phyloP scores from a whole-genome alignment of 2,329 filamentous ascomycete genomes.

The Massarina eburnea region DNA sequence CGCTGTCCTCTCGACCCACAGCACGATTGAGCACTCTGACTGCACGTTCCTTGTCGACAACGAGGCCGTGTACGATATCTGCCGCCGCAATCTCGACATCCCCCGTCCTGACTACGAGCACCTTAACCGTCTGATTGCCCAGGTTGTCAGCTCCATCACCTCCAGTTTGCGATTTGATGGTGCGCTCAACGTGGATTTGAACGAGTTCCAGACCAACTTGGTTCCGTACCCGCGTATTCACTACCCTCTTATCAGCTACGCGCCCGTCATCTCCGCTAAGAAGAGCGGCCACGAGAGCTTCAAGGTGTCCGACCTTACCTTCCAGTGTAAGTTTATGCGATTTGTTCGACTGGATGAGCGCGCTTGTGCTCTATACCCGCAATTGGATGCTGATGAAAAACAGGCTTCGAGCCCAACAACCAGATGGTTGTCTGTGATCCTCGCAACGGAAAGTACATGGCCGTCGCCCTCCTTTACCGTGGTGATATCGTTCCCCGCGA shows the following conservation, averaged over 20 bases:
- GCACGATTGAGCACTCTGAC: constrained; percentile 76
- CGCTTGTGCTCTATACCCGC: constrained; percentile 1
- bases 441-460: constrained; percentile 76
- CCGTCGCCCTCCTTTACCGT: constrained; percentile 70
- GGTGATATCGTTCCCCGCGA: constrained; percentile 71
- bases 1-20: constrained; percentile 71
- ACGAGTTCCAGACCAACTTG: constrained; percentile 78
- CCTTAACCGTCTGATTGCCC: constrained; percentile 71
- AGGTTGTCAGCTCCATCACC: constrained; percentile 75
- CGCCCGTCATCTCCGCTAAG: constrained; percentile 69
- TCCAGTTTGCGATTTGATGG: constrained; percentile 72
- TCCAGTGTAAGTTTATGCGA: constrained; percentile 59
- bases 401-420: constrained; percentile 76
- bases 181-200: constrained; percentile 72
- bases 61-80: constrained; percentile 75
- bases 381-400: constrained; percentile 25
- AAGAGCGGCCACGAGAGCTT: constrained; percentile 86
- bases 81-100: constrained; percentile 70
- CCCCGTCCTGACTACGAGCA: constrained; percentile 70
- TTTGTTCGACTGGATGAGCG: constrained; percentile 3
- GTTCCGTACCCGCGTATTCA: constrained; percentile 74
- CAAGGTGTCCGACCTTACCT: constrained; percentile 76
- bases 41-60: constrained; percentile 78
- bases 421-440: constrained; percentile 77
- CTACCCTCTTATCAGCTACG: constrained; percentile 73